These are phyloP conservation scores for Trametes cubensis DNA, from an alignment of 768 basidiomycete species.

Conservation along the genomic window DNA sequence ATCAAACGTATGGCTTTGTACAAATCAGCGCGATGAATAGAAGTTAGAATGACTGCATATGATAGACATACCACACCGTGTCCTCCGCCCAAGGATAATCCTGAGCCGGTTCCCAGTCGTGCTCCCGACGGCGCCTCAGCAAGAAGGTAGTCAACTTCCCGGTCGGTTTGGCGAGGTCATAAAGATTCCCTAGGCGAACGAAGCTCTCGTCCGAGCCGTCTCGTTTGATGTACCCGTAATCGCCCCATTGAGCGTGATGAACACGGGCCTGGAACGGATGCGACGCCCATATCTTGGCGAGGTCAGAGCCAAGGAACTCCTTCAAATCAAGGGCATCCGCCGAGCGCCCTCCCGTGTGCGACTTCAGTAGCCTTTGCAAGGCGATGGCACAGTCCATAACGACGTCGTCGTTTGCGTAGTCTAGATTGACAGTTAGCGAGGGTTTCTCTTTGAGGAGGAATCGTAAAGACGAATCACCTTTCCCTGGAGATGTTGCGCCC, in stretches of 20 bases:
- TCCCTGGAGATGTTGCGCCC: constrained; percentile 4
- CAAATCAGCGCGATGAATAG: not conserved
- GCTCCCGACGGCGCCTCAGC: not conserved
- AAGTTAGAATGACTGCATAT: not conserved
- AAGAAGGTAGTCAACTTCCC: constrained; percentile 14
- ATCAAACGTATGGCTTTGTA: constrained; percentile 1
- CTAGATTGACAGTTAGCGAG: not conserved
- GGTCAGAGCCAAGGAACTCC: not conserved
- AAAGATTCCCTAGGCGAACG: constrained; percentile 10
- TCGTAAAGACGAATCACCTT: not conserved
- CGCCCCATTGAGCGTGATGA: constrained; percentile 4
- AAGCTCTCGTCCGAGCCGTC: not conserved
- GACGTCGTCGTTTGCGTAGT: constrained; percentile 15
- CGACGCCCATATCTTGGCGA: constrained; percentile 14
- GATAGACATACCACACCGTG: not conserved
- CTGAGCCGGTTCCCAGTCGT: constrained; percentile 6
- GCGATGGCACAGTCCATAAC: not conserved
- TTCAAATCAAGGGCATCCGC: not conserved
- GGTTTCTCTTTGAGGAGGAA: too few species aligned
- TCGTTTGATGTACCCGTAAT: constrained; percentile 15
- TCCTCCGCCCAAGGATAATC: constrained; percentile 12
- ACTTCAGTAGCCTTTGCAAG: not conserved
- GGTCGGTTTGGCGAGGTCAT: constrained; percentile 7
- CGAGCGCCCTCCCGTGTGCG: not conserved
- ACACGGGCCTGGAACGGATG: constrained; percentile 10